Evolutionary conservation across 371 early-diverging fungal genomes (phyloP).

Genomic region (Gilbertella persicaria): DNA sequence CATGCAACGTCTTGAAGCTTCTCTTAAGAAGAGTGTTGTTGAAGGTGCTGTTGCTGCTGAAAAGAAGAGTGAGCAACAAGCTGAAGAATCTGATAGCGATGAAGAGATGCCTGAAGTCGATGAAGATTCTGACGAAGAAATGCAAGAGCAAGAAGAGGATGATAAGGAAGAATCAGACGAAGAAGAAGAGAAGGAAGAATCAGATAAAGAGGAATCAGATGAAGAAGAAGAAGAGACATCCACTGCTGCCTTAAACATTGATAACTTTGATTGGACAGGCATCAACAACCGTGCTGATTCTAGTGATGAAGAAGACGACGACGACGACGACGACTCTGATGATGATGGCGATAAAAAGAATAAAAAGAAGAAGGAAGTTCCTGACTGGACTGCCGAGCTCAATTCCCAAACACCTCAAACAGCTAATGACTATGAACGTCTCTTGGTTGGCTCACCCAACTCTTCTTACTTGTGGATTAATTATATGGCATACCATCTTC

Average conservation of each 20-base stretch:
- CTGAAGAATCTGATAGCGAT: constrained; percentile 46
- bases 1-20: constrained; percentile 62
- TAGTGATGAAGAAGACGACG: constrained; percentile 32
- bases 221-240: constrained; percentile 49
- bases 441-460: constrained; percentile 92
- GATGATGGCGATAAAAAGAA: constrained; percentile 39
- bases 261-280: constrained; percentile 69
- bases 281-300: constrained; percentile 34
- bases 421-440: constrained; percentile 82
- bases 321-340: constrained; percentile 12
- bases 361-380: constrained; percentile 46
- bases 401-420: constrained; percentile 59
- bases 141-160: constrained; percentile 40
- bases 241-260: constrained; percentile 35
- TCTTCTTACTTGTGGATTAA: constrained; percentile 96
- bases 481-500: constrained; percentile 95
- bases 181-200: constrained; percentile 52
- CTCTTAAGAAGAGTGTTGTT: constrained; percentile 54
- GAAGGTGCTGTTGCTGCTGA: constrained; percentile 25
- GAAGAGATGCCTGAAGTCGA: constrained; percentile 43
- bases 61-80: constrained; percentile 37
- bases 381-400: constrained; percentile 62
- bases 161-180: constrained; percentile 54
- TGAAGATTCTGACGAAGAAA: constrained; percentile 42
- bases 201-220: too few relatives aligned